These are phyloP conservation scores for Chaetothyriales sp. DNA, from an alignment of 2,329 filamentous ascomycete genomes.

Conservation along the genomic window DNA sequence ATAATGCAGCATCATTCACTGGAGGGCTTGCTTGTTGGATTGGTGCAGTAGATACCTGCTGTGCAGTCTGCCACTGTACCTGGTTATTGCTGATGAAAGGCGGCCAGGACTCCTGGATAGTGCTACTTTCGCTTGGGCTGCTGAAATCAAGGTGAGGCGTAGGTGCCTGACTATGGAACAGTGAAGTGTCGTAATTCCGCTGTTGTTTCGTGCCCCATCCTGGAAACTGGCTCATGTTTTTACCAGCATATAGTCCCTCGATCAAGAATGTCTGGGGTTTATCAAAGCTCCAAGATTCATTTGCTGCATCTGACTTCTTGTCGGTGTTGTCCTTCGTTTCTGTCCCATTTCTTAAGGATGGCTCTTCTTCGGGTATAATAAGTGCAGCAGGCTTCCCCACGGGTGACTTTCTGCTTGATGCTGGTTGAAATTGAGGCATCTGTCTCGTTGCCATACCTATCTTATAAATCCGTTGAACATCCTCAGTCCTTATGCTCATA, in stretches of 20 bases:
- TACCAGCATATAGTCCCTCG: neutral
- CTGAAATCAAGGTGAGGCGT: slow-evolving; percentile 10
- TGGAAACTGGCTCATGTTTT: neutral
- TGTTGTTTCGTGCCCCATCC: slow-evolving; percentile 2
- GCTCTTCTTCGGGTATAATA: neutral
- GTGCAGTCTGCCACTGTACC: slow-evolving; percentile 9
- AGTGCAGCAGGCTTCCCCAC: neutral
- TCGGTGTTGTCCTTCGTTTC: neutral
- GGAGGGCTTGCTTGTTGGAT: slow-evolving; percentile 6
- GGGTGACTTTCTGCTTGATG: neutral
- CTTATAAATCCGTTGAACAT: neutral
- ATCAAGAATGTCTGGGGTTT: slow-evolving; percentile 11
- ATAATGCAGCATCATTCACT: slow-evolving; percentile 4
- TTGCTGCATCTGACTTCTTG: slow-evolving; percentile 1
- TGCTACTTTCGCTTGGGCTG: slow-evolving; percentile 14
- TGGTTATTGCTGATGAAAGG: slow-evolving; percentile 12
- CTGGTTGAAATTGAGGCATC: neutral
- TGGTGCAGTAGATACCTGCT: slow-evolving; percentile 1
- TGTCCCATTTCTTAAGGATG: neutral
- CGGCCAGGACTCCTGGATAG: slow-evolving; percentile 14
- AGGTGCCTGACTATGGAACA: slow-evolving; percentile 4
- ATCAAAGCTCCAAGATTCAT: slow-evolving; percentile 14
- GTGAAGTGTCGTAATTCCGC: slow-evolving; percentile 1
- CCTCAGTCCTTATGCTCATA: slow-evolving; percentile 11
- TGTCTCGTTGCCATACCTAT: neutral